These are phyloP conservation scores for Combretum micranthum DNA, from an alignment of 345 rosid species.

Conservation along the genomic window DNA sequence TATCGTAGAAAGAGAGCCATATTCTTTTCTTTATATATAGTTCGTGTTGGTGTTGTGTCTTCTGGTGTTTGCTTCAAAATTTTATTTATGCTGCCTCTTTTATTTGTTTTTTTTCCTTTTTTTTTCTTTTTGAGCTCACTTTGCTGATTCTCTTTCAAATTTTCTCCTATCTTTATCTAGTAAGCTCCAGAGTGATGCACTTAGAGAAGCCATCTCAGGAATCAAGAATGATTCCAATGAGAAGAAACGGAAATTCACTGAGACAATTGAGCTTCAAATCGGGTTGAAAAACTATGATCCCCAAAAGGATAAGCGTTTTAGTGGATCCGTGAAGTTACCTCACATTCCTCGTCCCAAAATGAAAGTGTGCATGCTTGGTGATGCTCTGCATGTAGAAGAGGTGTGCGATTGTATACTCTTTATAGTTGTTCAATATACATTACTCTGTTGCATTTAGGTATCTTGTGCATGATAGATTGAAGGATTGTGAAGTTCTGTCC, in stretches of 20 bases:
- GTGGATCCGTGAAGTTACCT: constrained; percentile 87
- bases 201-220: constrained; percentile 72
- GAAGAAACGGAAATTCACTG: constrained; percentile 68
- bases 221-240: constrained; percentile 47
- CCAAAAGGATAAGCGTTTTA: constrained; percentile 90
- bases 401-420: constrained; percentile 16
- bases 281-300: constrained; percentile 95
- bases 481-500: too few species aligned
- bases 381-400: constrained; percentile 94
- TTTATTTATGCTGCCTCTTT: too few species aligned
- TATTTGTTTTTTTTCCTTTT: too few species aligned
- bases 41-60: too few species aligned
- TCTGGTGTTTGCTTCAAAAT: too few species aligned
- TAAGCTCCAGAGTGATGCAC: constrained; percentile 84
- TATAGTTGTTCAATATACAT: not conserved
- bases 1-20: too few species aligned
- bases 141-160: not conserved
- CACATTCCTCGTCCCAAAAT: constrained; percentile 91
- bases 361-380: constrained; percentile 97
- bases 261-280: constrained; percentile 91
- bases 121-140: too few species aligned
- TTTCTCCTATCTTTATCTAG: constrained; percentile 19
- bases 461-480: too few species aligned
- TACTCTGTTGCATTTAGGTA: too few species aligned
- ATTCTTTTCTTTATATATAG: too few species aligned